Evolutionary conservation across 108 stramenopile species (phyloP), one percentile per base, ranked within the genome.

Genomic region (Conticribra guillardii): DNA sequence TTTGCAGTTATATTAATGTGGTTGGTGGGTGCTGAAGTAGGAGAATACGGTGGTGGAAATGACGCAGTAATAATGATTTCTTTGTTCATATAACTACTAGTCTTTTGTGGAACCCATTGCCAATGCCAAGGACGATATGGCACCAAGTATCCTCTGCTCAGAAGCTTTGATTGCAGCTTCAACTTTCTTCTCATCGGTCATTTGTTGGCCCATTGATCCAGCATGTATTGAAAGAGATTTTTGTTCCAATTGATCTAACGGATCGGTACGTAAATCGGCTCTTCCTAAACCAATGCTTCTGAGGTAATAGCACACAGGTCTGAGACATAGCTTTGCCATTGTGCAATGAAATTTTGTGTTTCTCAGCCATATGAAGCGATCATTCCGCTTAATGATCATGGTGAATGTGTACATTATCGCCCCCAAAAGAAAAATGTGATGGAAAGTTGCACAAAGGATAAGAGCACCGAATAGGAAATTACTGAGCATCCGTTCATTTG

Each of bases 301-400:
- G 9, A 69, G 56, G 33, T 69, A 69, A 17, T 23, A 2, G 26
- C 56, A 48, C 31, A 69, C 68, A 7, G 68, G 68, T 37, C 23
- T 7, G 3, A 59, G 23, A 51, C 55, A 46, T 9, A 59, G 26
- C 29, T 44, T 46, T 19, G 23, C 16, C 1, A 69, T 21, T 28
- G 23, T 37, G 5, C 22, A 4, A 46, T 69, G 68, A 47, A 69
- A 27, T 28, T 58, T 59, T 28, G 46, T 24, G 9, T 37, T 54
- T 26, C 28, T 47, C 28, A 69, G 34, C 47, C 68, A 50, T 33
- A 26, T 34, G 15, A 69, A 46, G 7, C 45, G 22, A 44, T 58
- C 57, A 27, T 58, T 56, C 3, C 18, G 33, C 8, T 34, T 34
- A 9, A 69, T 69, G 0, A 32, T 27, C 30, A 21, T 58, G 29